These are phyloP conservation scores for Dendrothele bispora DNA, from an alignment of 768 basidiomycete species.

Conservation along the genomic window DNA sequence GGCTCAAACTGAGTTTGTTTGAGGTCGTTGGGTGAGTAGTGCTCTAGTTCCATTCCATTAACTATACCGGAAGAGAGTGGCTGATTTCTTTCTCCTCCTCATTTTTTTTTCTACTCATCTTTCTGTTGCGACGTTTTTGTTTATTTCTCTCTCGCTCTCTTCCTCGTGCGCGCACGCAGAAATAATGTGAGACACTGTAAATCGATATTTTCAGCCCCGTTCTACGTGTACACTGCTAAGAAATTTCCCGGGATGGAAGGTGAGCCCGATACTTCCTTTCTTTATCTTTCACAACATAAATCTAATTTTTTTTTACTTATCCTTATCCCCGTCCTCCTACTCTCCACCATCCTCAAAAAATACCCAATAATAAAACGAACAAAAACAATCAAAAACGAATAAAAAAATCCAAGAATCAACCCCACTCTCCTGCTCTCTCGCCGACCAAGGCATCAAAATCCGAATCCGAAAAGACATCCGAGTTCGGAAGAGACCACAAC, in stretches of 20 bases:
- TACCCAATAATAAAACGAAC: too few relatives aligned
- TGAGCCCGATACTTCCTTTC: constrained; percentile 36
- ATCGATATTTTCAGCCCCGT: constrained; percentile 83
- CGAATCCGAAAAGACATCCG: constrained; percentile 91
- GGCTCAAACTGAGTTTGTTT: constrained; percentile 70
- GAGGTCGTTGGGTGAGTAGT: constrained; percentile 85
- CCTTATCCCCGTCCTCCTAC: neutral
- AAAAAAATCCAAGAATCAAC: too few relatives aligned
- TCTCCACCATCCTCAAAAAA: constrained; percentile 5
- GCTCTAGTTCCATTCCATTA: constrained; percentile 6
- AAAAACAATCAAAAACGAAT: too few relatives aligned
- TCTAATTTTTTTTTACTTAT: constrained; percentile 3
- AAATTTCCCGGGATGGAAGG: constrained; percentile 97
- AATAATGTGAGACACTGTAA: constrained; percentile 89
- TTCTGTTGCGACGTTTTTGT: neutral
- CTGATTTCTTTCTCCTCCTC: neutral
- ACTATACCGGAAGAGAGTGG: too few relatives aligned
- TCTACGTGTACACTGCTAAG: constrained; percentile 95
- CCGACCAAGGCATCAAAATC: constrained; percentile 96
- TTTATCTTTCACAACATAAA: neutral
- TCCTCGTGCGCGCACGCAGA: constrained; percentile 33
- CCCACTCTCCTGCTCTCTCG: constrained; percentile 82
- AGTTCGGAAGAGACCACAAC: constrained; percentile 67
- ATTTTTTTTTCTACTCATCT: neutral
- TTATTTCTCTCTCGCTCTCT: constrained; percentile 1